A percentile compares a stretch with the other conserved stretches of the same genome.
Conservation (phyloP, 441 rosid genomes). For the Macaranga tanarius region DNA sequence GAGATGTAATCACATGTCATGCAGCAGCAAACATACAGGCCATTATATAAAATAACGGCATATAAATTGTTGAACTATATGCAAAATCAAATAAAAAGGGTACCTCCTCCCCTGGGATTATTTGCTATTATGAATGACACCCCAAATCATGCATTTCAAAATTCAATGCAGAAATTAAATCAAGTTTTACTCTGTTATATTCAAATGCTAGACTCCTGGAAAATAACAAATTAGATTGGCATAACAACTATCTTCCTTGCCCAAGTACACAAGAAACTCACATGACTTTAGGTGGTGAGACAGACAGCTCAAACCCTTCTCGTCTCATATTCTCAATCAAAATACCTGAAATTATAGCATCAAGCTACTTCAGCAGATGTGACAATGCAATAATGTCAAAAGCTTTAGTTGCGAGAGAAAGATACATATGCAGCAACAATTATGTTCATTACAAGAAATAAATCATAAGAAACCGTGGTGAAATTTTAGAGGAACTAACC, state of each 20-base stretch:
- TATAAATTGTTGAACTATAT: not conserved
- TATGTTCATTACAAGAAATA: not conserved
- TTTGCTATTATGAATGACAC: not conserved
- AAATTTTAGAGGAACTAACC: slow-evolving; percentile 47
- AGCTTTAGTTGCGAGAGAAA: not conserved
- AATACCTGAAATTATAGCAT: slow-evolving; percentile 55
- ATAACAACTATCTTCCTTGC: not conserved
- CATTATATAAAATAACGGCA: not conserved
- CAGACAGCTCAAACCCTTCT: slow-evolving; percentile 92
- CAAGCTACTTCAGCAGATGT: slow-evolving; percentile 21
- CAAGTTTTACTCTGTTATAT: not conserved
- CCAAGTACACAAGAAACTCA: slow-evolving; percentile 39
- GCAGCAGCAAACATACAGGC: too few relatives aligned
- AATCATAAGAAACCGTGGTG: not conserved
- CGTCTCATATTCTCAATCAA: slow-evolving; percentile 97
- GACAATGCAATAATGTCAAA: not conserved
- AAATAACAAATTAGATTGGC: not conserved
- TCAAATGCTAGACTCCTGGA: not conserved
- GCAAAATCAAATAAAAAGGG: not conserved
- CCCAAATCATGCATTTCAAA: not conserved
- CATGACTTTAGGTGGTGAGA: slow-evolving; percentile 98
- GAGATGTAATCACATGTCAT: not conserved
- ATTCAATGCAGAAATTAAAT: not conserved
- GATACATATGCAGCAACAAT: not conserved
- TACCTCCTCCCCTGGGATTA: not conserved